Percentiles rank a stretch among this genome's conserved stretches.
phyloP scores from a whole-genome alignment of 306 rosid genomes.

The Begonia loranthoides region DNA sequence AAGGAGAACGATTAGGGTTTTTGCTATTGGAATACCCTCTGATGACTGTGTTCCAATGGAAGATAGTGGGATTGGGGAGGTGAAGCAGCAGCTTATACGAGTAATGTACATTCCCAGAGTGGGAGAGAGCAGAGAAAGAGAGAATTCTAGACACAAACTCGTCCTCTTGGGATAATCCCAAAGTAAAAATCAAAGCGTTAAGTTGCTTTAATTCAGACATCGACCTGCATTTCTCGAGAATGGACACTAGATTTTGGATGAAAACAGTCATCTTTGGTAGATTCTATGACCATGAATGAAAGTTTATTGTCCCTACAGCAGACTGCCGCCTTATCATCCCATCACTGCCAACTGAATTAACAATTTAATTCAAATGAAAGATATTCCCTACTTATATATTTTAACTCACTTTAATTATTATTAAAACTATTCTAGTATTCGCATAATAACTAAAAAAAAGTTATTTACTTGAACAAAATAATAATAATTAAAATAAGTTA shows the following conservation, averaged over 20 bases:
- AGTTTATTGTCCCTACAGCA: background rate
- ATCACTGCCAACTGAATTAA: too few relatives aligned
- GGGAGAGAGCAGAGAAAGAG: slow-evolving; percentile 35
- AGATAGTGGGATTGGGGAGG: slow-evolving; percentile 32
- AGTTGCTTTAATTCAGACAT: slow-evolving; percentile 48
- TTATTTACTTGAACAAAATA: too few relatives aligned
- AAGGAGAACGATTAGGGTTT: slow-evolving; percentile 38
- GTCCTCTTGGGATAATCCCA: slow-evolving; percentile 42
- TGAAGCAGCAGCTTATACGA: slow-evolving; percentile 40
- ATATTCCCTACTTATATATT: too few relatives aligned
- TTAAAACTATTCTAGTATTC: too few relatives aligned
- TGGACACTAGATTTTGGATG: slow-evolving; percentile 19
- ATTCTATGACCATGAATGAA: too few relatives aligned
- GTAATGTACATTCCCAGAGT: slow-evolving; percentile 34
- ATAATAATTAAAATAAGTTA: too few relatives aligned
- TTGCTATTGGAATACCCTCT: slow-evolving; percentile 51
- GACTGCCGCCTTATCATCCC: too few relatives aligned
- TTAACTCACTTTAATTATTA: too few relatives aligned
- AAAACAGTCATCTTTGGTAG: slow-evolving; percentile 12
- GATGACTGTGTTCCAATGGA: slow-evolving; percentile 48
- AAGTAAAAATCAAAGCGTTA: slow-evolving; percentile 41
- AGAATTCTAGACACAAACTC: slow-evolving; percentile 27
- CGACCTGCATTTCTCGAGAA: slow-evolving; percentile 42
- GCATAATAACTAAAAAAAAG: too few relatives aligned
- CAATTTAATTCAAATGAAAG: too few relatives aligned